phyloP scores from a whole-genome alignment of 2,329 filamentous ascomycete species.

The Sordariomycetes sp. region DNA sequence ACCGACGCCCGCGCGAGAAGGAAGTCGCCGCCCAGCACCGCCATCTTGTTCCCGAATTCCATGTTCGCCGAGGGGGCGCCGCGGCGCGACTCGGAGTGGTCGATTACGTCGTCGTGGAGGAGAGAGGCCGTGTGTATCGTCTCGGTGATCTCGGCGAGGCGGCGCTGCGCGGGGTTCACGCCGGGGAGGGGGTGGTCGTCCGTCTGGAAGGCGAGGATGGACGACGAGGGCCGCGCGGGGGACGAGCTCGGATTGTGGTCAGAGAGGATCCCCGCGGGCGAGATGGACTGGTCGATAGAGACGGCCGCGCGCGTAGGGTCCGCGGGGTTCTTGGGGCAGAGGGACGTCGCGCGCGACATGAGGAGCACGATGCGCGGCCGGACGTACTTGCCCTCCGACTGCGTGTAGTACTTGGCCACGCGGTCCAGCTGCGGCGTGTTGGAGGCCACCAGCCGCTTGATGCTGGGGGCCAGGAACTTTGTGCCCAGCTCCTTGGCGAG shows the following conservation, averaged over 20 bases:
- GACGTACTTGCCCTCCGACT: constrained; percentile 92
- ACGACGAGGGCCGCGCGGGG: not conserved
- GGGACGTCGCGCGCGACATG: constrained; percentile 88
- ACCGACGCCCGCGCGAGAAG: constrained; percentile 86
- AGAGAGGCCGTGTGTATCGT: constrained; percentile 94
- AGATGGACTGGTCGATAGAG: constrained; percentile 40
- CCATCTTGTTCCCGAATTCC: constrained; percentile 98
- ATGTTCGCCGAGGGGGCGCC: constrained; percentile 81
- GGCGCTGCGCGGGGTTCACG: constrained; percentile 84
- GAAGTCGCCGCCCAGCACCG: constrained; percentile 94
- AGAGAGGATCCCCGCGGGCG: constrained; percentile 46
- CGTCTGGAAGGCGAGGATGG: constrained; percentile 22
- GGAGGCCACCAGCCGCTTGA: constrained; percentile 82
- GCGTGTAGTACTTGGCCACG: constrained; percentile 95
- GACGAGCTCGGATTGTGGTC: constrained; percentile 65
- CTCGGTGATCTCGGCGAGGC: constrained; percentile 92
- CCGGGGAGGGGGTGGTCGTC: constrained; percentile 34
- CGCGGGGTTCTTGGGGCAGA: constrained; percentile 44
- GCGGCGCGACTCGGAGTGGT: constrained; percentile 75
- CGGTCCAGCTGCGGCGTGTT: constrained; percentile 90
- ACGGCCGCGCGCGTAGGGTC: constrained; percentile 20
- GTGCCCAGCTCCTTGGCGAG: constrained; percentile 78
- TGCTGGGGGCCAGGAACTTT: constrained; percentile 86
- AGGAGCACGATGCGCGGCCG: constrained; percentile 87
- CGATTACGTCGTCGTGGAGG: constrained; percentile 96